A percentile compares a stretch with the other conserved stretches of the same genome.
These are phyloP conservation scores for Exsudoporus frostii DNA, from an alignment of 768 basidiomycete species.

Conservation along the genomic window DNA sequence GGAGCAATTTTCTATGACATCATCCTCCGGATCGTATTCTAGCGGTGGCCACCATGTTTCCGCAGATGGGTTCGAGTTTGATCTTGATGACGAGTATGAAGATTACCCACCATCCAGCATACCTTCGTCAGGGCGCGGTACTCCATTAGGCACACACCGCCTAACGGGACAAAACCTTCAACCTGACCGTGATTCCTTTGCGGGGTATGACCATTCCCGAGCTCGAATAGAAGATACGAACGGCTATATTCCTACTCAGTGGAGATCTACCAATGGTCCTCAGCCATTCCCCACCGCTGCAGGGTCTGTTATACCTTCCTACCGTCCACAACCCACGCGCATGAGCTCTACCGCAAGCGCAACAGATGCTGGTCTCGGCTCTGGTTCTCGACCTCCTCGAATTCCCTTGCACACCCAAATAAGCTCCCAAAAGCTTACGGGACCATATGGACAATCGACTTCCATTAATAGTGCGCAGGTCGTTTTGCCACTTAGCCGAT, in stretches of 20 bases:
- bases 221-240: slow-evolving; percentile 68
- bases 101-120: slow-evolving; percentile 58
- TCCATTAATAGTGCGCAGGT: slow-evolving; percentile 21
- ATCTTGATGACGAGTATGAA: slow-evolving; percentile 73
- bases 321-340: slow-evolving; percentile 47
- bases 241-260: slow-evolving; percentile 60
- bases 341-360: slow-evolving; percentile 43
- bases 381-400: slow-evolving; percentile 40
- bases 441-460: slow-evolving; percentile 49
- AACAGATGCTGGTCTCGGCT: slow-evolving; percentile 38
- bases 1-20: slow-evolving; percentile 33
- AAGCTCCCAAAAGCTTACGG: slow-evolving; percentile 59
- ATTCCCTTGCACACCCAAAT: slow-evolving; percentile 60
- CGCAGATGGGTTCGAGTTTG: slow-evolving; percentile 69
- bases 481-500: slow-evolving; percentile 46
- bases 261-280: slow-evolving; percentile 52
- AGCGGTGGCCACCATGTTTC: slow-evolving; percentile 35
- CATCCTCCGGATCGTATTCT: slow-evolving; percentile 32
- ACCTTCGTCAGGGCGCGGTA: slow-evolving; percentile 65
- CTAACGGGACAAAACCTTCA: slow-evolving; percentile 57
- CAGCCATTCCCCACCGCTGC: slow-evolving; percentile 33
- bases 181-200: slow-evolving; percentile 49
- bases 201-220: slow-evolving; percentile 52
- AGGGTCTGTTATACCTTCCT: slow-evolving; percentile 18
- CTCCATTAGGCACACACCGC: slow-evolving; percentile 62